phyloP scores from a whole-genome alignment of 1,284 basidiomycete species.

The Lignosus rhinocerotis region DNA sequence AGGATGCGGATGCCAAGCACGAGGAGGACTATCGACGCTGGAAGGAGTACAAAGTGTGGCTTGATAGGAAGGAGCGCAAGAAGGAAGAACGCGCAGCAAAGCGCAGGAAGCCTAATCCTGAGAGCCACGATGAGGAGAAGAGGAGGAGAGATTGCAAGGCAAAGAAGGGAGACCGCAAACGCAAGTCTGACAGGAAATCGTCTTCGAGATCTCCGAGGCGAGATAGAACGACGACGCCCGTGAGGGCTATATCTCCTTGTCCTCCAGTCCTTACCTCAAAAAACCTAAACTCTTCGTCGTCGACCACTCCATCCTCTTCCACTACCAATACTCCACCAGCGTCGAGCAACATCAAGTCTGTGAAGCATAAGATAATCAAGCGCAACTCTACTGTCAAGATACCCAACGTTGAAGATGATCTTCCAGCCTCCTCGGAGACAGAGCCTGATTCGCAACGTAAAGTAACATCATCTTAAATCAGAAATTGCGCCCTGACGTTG shows the following conservation, averaged over 20 bases:
- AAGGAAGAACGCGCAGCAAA: slow-evolving; percentile 8
- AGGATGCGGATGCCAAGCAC: slow-evolving; percentile 21
- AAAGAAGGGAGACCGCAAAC: not conserved
- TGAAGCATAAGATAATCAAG: not conserved
- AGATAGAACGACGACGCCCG: not conserved
- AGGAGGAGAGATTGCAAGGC: slow-evolving; percentile 59
- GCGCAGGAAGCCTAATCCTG: slow-evolving; percentile 45
- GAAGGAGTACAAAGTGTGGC: slow-evolving; percentile 24
- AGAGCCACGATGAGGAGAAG: slow-evolving; percentile 70
- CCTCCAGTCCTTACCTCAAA: slow-evolving; percentile 4
- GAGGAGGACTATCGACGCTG: slow-evolving; percentile 19
- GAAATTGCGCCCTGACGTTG: not conserved
- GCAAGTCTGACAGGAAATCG: not conserved
- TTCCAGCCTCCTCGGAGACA: slow-evolving; percentile 16
- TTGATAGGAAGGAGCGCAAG: slow-evolving; percentile 7
- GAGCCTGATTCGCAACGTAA: slow-evolving; percentile 21
- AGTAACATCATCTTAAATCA: not conserved
- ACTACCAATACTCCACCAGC: slow-evolving; percentile 1
- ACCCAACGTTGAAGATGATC: not conserved
- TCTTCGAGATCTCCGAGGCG: not conserved
- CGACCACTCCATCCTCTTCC: slow-evolving; percentile 11
- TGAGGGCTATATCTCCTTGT: not conserved
- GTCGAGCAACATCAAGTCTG: not conserved
- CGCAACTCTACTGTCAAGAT: not conserved
- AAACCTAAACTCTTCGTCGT: slow-evolving; percentile 5